phyloP scores from a whole-genome alignment of 805 yeast genomes.

The Zygotorulaspora chibaensis region DNA sequence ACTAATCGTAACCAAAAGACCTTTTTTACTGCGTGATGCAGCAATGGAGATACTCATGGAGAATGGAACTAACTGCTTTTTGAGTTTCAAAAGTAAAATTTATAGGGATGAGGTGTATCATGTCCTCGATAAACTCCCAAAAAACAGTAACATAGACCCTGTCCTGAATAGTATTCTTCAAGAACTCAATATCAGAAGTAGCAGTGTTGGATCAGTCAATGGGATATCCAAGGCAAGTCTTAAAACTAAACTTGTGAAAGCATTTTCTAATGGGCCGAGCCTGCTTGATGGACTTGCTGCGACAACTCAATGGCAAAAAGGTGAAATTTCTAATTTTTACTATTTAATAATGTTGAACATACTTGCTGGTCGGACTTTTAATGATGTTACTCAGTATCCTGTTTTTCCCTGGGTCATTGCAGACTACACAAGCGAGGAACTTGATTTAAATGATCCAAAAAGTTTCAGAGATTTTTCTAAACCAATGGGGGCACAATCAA shows the following conservation, averaged over 20 bases:
- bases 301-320: slow-evolving; percentile 69
- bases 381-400: slow-evolving; percentile 86
- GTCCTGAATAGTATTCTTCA: slow-evolving; percentile 53
- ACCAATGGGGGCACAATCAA: slow-evolving; percentile 88
- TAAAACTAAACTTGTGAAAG: slow-evolving; percentile 43
- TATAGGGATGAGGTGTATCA: slow-evolving; percentile 55
- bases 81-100: slow-evolving; percentile 54
- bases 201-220: slow-evolving; percentile 27
- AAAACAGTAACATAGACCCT: slow-evolving; percentile 48
- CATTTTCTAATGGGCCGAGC: slow-evolving; percentile 26
- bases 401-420: slow-evolving; percentile 90
- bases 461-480: slow-evolving; percentile 72
- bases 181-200: slow-evolving; percentile 41
- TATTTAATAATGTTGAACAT: slow-evolving; percentile 78
- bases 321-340: slow-evolving; percentile 78
- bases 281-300: slow-evolving; percentile 37
- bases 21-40: slow-evolving; percentile 71
- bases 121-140: slow-evolving; percentile 46
- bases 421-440: slow-evolving; percentile 65
- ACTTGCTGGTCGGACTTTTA: slow-evolving; percentile 82
- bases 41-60: slow-evolving; percentile 74
- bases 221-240: slow-evolving; percentile 36
- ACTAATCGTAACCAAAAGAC: slow-evolving; percentile 65
- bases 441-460: slow-evolving; percentile 61
- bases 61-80: slow-evolving; percentile 64